Evolutionary conservation across 2,329 filamentous ascomycete genomes (phyloP), one percentile per base, ranked within the genome.

Genomic region (Blastomyces silverae): DNA sequence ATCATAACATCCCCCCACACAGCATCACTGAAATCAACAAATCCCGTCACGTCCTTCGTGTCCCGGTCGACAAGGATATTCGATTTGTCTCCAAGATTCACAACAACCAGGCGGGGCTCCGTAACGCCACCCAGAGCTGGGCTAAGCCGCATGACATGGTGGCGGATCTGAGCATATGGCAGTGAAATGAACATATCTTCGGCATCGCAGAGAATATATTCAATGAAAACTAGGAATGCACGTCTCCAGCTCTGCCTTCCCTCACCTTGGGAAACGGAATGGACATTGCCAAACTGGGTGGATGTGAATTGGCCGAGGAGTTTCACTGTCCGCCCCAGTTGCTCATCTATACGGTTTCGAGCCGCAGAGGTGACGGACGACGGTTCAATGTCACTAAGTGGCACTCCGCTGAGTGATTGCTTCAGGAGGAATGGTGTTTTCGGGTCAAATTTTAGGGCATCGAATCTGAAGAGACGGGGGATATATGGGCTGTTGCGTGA

Each of bases 111-210:
- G 31, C 77, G 78, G 7, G 84, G 80, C 63, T 81, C 74, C 0
- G 74, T 80, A 25, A 86, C 78, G 64, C 80, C 76, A 34, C 84
- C 81, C 7, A 87, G 76, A 0, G 74, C 73, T 11, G 76, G 70
- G 1, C 77, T 75, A 46, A 83, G 75, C 39, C 77, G 77, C 57
- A 70, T 72, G n/a, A 83, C 66, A 63, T 82, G 78, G 65, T 80
- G 77, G 44, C 84, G 79, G 64, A 86, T 81, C 63, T 80, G 79
- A 11, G 81, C 78, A 69, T 85, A 86, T 0, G 84, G 84, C 7
- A 86, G 71, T 65, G 80, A 82, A 68, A 87, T 79, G 15, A 85
- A 80, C 73, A 83, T 82, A 65, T 86, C 84, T 70, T 87, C 84
- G 20, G 80, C 82, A 68, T 86, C 84, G 20, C 82, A 82, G 31